These are phyloP conservation scores for Dipodascopsis tothii DNA, from an alignment of 805 yeast genomes.

Conservation along the genomic window DNA sequence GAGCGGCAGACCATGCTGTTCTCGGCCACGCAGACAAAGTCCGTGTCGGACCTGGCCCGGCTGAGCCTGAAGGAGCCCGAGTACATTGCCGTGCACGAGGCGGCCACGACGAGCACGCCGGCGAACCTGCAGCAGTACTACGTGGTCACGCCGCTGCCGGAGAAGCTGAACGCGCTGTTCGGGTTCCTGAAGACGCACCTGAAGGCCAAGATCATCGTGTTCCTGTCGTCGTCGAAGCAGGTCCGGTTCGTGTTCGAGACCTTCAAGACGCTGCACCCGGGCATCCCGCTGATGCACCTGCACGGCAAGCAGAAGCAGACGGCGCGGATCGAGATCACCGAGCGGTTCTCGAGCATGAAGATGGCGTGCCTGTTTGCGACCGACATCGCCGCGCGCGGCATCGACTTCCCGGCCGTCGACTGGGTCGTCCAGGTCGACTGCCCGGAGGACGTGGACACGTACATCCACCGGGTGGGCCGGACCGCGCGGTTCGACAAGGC, in stretches of 20 bases:
- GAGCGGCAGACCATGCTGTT: slow-evolving; percentile 76
- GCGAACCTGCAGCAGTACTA: slow-evolving; percentile 78
- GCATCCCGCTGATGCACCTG: slow-evolving; percentile 58
- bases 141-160: slow-evolving; percentile 60
- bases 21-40: slow-evolving; percentile 84
- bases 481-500: slow-evolving; percentile 78
- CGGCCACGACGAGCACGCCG: slow-evolving; percentile 54
- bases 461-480: slow-evolving; percentile 86
- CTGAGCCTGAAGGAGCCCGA: slow-evolving; percentile 59
- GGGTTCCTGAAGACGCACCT: slow-evolving; percentile 78
- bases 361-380: slow-evolving; percentile 81
- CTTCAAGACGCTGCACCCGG: slow-evolving; percentile 52
- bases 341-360: slow-evolving; percentile 68
- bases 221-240: slow-evolving; percentile 80
- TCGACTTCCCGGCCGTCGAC: slow-evolving; percentile 86
- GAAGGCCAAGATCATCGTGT: slow-evolving; percentile 71
- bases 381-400: slow-evolving; percentile 85
- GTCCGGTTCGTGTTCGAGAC: slow-evolving; percentile 85
- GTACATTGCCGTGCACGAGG: slow-evolving; percentile 45
- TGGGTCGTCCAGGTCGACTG: slow-evolving; percentile 93
- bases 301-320: slow-evolving; percentile 88
- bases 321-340: slow-evolving; percentile 76
- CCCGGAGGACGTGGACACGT: slow-evolving; percentile 84
- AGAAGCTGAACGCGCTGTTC: slow-evolving; percentile 79
- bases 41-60: slow-evolving; percentile 74